A percentile compares a stretch with the other conserved stretches of the same genome.
Conservation (phyloP, 768 basidiomycete species). For the Rhodotorula diobovata region DNA sequence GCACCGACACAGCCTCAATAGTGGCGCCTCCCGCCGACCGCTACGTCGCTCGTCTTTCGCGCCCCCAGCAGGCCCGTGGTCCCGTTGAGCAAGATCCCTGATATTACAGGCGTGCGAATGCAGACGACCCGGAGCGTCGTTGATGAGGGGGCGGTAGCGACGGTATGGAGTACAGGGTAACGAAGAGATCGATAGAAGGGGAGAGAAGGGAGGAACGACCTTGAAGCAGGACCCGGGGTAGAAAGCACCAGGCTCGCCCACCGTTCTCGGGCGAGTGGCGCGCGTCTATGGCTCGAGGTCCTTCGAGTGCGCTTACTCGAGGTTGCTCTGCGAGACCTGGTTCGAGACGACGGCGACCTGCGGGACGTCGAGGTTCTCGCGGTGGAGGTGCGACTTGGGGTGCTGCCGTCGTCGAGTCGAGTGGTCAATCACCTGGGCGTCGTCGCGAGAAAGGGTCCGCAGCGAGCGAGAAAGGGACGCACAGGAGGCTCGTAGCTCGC, state of each 20-base stretch:
- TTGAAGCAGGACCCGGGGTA: background rate
- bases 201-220: background rate
- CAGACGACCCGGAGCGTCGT: background rate
- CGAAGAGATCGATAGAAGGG: no score
- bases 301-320: background rate
- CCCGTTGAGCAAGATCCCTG: no score
- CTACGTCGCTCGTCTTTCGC: no score
- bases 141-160: background rate
- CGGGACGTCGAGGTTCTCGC: conserved; percentile 12
- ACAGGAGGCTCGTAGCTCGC: conserved; percentile 43
- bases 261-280: background rate
- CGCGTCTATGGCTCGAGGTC: background rate
- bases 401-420: no score
- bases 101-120: no score
- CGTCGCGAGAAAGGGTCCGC: no score
- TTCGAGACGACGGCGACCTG: conserved; percentile 23
- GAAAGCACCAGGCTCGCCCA: background rate
- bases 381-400: conserved; percentile 34
- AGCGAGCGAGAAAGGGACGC: background rate
- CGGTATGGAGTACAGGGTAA: background rate
- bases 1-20: no score
- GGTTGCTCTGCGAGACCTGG: conserved; percentile 15
- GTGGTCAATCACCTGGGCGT: no score
- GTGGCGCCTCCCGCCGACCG: no score
- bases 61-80: no score